Conservation (phyloP, 2,329 filamentous ascomycete species). For the Trichoderma sp. region DNA sequence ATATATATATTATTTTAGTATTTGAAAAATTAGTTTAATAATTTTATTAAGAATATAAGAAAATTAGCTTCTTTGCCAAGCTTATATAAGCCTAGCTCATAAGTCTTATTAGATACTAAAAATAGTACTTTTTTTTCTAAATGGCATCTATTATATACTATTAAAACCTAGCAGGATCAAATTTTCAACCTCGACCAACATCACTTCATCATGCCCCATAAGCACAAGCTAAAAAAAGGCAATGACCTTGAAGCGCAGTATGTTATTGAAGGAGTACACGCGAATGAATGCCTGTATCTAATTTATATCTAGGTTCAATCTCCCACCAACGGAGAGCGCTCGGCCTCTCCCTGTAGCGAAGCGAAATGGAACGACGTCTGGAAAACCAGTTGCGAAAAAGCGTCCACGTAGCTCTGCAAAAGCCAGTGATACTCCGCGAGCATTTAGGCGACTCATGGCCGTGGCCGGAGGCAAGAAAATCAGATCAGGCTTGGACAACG, state of each 20-base stretch:
- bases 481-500: slow-evolving; percentile 72
- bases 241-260: slow-evolving; percentile 56
- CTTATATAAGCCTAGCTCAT: too few species aligned
- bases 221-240: slow-evolving; percentile 60
- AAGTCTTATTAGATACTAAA: too few species aligned
- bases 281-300: neutral
- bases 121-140: too few species aligned
- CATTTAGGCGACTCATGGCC: slow-evolving; percentile 85
- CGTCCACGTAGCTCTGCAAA: slow-evolving; percentile 49
- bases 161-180: neutral
- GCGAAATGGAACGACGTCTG: slow-evolving; percentile 26
- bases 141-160: too few species aligned
- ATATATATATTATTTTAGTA: too few species aligned
- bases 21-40: too few species aligned
- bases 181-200: neutral
- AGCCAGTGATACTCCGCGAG: slow-evolving; percentile 82
- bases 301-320: slow-evolving; percentile 49
- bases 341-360: slow-evolving; percentile 52
- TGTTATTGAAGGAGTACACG: neutral
- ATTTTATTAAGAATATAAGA: too few species aligned
- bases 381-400: slow-evolving; percentile 52
- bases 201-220: slow-evolving; percentile 20
- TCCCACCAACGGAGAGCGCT: slow-evolving; percentile 55
- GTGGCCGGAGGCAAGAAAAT: slow-evolving; percentile 64
- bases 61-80: too few species aligned